phyloP scores from a whole-genome alignment of 768 basidiomycete species.

The Boletus sp. region DNA sequence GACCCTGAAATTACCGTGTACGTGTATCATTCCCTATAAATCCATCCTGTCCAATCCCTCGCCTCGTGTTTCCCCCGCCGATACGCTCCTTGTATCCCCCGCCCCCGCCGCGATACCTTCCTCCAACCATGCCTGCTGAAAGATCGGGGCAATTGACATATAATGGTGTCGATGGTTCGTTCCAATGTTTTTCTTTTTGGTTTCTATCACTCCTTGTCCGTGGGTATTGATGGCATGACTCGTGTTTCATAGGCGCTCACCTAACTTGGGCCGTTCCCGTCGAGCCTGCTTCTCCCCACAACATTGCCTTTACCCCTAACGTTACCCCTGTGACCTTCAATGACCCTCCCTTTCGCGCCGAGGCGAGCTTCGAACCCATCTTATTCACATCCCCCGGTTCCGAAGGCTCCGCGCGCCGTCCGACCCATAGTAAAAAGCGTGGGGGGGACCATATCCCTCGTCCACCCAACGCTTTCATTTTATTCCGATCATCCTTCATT shows the following conservation, averaged over 20 bases:
- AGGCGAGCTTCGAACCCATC: conserved; percentile 41
- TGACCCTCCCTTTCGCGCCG: conserved; percentile 40
- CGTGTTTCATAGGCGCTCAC: conserved; percentile 34
- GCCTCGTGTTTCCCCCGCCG: conserved; percentile 26
- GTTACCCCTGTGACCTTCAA: conserved; percentile 57
- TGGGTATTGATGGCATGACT: conserved; percentile 15
- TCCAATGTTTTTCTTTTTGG: not conserved
- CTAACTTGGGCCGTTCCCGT: conserved; percentile 46
- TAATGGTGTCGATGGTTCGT: conserved; percentile 36
- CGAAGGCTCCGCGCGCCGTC: conserved; percentile 36
- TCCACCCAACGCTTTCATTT: conserved; percentile 83
- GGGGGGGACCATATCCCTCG: conserved; percentile 76
- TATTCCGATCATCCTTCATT: conserved; percentile 82
- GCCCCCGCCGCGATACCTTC: conserved; percentile 25
- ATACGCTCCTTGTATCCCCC: conserved; percentile 19
- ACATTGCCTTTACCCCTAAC: conserved; percentile 55
- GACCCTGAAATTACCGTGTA: conserved; percentile 36
- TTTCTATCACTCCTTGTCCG: not conserved
- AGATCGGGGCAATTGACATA: conserved; percentile 38
- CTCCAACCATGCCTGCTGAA: conserved; percentile 43
- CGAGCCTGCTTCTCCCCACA: conserved; percentile 37
- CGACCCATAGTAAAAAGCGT: conserved; percentile 65
- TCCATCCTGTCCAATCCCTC: conserved; percentile 14
- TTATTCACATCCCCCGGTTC: conserved; percentile 56
- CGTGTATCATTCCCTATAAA: conserved; percentile 33